Evolutionary conservation across 2,329 filamentous ascomycete genomes (phyloP).

Genomic region (Venturia aucupariae): DNA sequence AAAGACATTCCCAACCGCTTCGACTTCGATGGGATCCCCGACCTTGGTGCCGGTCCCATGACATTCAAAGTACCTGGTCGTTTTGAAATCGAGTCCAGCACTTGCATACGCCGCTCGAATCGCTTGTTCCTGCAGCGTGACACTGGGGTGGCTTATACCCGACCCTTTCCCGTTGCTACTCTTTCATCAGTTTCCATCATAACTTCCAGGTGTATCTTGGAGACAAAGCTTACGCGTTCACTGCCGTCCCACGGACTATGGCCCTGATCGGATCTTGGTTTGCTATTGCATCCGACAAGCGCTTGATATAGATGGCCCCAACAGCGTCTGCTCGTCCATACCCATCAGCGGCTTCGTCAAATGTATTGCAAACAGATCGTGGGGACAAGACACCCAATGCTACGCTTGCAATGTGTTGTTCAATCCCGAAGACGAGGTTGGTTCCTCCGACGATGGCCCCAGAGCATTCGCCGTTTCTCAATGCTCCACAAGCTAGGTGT

Average conservation of each 20-base stretch:
- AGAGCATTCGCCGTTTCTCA: slow-evolving; percentile 19
- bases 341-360: slow-evolving; percentile 26
- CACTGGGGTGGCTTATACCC: slow-evolving; percentile 20
- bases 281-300: slow-evolving; percentile 22
- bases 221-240: slow-evolving; percentile 17
- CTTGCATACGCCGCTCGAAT: slow-evolving; percentile 26
- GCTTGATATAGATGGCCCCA: slow-evolving; percentile 25
- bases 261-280: slow-evolving; percentile 28
- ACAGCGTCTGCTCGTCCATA: slow-evolving; percentile 30
- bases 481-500: slow-evolving; percentile 29
- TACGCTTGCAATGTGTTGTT: slow-evolving; percentile 24
- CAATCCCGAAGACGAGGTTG: slow-evolving; percentile 29
- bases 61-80: slow-evolving; percentile 28
- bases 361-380: slow-evolving; percentile 24
- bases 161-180: slow-evolving; percentile 21
- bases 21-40: slow-evolving; percentile 20
- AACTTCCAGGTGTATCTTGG: too few species aligned
- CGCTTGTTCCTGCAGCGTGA: slow-evolving; percentile 21
- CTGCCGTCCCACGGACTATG: slow-evolving; percentile 24
- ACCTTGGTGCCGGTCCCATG: slow-evolving; percentile 26
- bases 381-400: slow-evolving; percentile 31
- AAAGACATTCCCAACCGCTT: slow-evolving; percentile 5
- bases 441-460: slow-evolving; percentile 30
- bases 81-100: slow-evolving; percentile 20
- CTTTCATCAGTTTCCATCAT: too few species aligned